Conservation (phyloP, 768 basidiomycete species). For the Leccinum broughii region DNA sequence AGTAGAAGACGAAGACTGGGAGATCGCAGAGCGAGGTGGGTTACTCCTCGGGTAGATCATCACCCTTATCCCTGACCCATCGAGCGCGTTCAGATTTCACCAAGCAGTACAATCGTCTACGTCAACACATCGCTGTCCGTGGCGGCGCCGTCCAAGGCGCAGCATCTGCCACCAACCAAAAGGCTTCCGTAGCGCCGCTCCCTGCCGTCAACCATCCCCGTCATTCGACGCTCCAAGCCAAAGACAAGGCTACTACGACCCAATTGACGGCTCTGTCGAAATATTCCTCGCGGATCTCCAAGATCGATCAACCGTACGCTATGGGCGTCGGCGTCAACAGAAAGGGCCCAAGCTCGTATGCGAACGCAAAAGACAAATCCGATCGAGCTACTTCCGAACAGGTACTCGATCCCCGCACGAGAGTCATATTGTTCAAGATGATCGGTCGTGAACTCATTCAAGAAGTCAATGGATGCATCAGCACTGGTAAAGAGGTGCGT, state of each 20-base stretch:
- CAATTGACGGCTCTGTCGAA: conserved; percentile 76
- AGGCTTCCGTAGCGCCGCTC: conserved; percentile 55
- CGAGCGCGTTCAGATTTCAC: conserved; percentile 78
- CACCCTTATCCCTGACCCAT: not conserved
- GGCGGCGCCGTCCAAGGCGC: conserved; percentile 66
- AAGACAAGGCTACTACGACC: conserved; percentile 62
- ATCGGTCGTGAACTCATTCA: conserved; percentile 85
- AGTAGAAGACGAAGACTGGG: conserved; percentile 89
- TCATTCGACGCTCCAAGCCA: conserved; percentile 35
- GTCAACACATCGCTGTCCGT: conserved; percentile 86
- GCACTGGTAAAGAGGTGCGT: conserved; percentile 94
- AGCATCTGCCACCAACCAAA: conserved; percentile 50
- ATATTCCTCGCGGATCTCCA: conserved; percentile 71
- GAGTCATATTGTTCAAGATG: conserved; percentile 95
- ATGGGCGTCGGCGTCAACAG: conserved; percentile 78
- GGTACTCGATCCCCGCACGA: conserved; percentile 93
- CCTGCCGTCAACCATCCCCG: conserved; percentile 74
- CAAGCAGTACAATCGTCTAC: conserved; percentile 94
- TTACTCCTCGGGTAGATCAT: not conserved
- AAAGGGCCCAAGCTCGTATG: conserved; percentile 86
- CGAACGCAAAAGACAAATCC: conserved; percentile 92
- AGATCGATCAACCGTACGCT: conserved; percentile 73
- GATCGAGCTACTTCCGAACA: conserved; percentile 97
- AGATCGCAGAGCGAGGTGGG: conserved; percentile 78
- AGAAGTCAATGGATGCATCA: conserved; percentile 94